Evolutionary conservation across 2,329 filamentous ascomycete species (phyloP), one percentile per base, ranked within the genome.

Genomic region (Escovopsis sp.): DNA sequence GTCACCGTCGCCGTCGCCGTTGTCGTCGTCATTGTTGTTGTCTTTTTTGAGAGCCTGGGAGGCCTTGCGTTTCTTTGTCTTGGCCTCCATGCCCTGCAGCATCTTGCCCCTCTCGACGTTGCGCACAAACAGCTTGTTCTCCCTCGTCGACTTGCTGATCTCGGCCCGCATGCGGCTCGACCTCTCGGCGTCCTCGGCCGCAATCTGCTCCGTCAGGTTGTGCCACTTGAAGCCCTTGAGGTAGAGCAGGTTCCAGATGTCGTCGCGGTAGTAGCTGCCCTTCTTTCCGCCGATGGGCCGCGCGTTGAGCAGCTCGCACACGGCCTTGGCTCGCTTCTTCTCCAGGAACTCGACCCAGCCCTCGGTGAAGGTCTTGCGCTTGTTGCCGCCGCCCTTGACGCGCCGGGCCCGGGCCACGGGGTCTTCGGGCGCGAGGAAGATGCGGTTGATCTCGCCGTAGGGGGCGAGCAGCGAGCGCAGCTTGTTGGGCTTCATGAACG

Each of bases 401-500:
- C 85, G 79, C 26, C 76, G 72, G 7, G 74, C 66, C 51, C 85
- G 82, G 6, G 73, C 69, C 4, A 72, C 60, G 0, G 78, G 72
- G 55, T 86, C 79, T 61, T 91, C 84, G 11, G 84, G 84, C 0
- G 82, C 77, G 15, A 89, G 72, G 64, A 88, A 89, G 44, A 87
- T 79, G 52, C 83, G 80, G 54, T 83, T 83, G 55, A 89, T 75
- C 34, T 69, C 68, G 46, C 85, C 85, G 61, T 86, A 85, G 9
- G 80, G 81, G 47, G 79, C 71, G 42, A 91, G 75, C 12, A 87
- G 76, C 15, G 80, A 78, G 49, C 82, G 78, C 35, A 91, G 69
- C 55, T 88, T 88, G 41, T 70, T 67, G 6, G 85, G 84, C 54
- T 87, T 88, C 84, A 93, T 91, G 61, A 88, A 93, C 0, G 86